Evolutionary conservation across 2,329 filamentous ascomycete species (phyloP).

Genomic region (Cytospora schulzeri): DNA sequence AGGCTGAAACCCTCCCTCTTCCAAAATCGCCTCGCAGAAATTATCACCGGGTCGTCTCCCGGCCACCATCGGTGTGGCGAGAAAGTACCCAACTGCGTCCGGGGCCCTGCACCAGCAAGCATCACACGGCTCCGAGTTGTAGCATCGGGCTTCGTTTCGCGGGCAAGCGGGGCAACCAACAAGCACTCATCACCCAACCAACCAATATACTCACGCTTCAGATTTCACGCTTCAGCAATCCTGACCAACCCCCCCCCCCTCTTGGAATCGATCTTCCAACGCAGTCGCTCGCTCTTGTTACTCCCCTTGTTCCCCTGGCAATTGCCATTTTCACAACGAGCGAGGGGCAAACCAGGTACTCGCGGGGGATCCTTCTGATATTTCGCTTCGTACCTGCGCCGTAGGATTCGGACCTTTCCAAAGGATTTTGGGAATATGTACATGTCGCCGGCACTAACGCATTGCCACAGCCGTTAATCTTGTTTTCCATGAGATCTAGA

Average conservation of each 20-base stretch:
- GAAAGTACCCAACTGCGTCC: neutral
- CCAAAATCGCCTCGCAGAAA: conserved; percentile 1
- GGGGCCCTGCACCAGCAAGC: neutral
- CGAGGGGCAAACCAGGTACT: conserved; percentile 14
- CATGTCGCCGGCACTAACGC: conserved; percentile 14
- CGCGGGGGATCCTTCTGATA: conserved; percentile 2
- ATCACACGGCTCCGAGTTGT: neutral
- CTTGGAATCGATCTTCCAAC: neutral
- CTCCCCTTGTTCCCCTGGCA: neutral
- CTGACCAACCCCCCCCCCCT: too few relatives aligned
- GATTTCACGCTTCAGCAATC: neutral
- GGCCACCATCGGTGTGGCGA: conserved; percentile 2
- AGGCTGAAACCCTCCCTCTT: conserved; percentile 17
- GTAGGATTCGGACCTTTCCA: conserved; percentile 18
- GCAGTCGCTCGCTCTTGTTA: neutral
- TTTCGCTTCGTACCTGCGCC: conserved; percentile 23
- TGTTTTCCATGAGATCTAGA: conserved; percentile 15
- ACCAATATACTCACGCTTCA: neutral
- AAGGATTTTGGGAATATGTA: conserved; percentile 9
- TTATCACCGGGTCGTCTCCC: neutral
- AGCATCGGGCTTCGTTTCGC: neutral
- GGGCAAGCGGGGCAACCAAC: neutral
- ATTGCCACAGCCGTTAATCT: conserved; percentile 15
- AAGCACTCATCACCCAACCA: neutral
- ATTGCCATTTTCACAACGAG: conserved; percentile 4